These are phyloP conservation scores for Monilinia aucupariae DNA, from an alignment of 2,329 filamentous ascomycete species.

Conservation along the genomic window DNA sequence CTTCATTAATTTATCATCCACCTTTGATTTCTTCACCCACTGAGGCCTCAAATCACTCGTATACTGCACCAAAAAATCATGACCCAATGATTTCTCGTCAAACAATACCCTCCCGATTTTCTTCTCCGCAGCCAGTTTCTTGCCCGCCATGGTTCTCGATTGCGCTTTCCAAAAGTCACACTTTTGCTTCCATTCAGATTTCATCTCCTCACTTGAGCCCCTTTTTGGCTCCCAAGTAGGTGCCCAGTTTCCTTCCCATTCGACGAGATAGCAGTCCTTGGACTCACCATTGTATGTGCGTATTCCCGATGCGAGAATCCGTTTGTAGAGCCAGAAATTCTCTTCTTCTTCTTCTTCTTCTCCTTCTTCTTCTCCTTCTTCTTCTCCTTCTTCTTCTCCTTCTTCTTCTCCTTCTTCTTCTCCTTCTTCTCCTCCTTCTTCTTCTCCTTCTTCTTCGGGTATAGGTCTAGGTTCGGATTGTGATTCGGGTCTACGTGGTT, in stretches of 20 bases:
- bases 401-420: background rate
- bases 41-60: background rate
- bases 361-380: background rate
- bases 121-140: background rate
- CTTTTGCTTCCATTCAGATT: background rate
- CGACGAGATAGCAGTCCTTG: background rate
- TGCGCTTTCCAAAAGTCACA: background rate
- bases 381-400: no score
- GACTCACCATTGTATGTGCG: no score
- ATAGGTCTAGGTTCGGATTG: background rate
- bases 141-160: background rate
- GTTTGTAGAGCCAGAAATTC: background rate
- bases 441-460: background rate
- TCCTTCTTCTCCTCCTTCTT: no score
- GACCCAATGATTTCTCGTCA: background rate
- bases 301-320: background rate
- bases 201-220: fast-evolving
- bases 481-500: background rate
- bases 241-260: background rate
- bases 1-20: background rate
- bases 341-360: no score
- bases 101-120: background rate
- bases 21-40: background rate
- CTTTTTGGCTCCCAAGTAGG: background rate
- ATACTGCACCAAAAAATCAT: background rate